phyloP scores from a whole-genome alignment of 306 rosid species.

The Castanospermum australe region DNA sequence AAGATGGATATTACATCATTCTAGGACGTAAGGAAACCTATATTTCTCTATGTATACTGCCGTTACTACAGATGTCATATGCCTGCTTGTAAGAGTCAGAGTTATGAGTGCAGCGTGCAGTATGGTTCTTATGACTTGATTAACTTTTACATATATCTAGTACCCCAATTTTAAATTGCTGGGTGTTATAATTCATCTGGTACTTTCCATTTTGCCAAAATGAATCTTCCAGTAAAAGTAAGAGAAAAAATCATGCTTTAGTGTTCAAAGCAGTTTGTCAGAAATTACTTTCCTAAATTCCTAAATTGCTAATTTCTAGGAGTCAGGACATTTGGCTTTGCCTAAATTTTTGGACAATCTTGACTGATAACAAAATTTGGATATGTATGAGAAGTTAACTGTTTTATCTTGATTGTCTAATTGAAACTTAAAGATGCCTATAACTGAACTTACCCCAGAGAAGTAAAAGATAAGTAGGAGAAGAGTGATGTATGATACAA shows the following conservation, averaged over 20 bases:
- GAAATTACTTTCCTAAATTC: background rate
- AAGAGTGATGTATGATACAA: background rate
- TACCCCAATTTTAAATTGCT: background rate
- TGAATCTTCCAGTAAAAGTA: background rate
- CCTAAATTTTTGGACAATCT: background rate
- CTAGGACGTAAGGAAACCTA: constrained; percentile 77
- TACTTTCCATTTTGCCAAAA: constrained; percentile 10
- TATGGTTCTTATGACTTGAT: constrained; percentile 8
- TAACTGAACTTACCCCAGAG: background rate
- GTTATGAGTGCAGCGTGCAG: background rate
- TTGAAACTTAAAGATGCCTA: background rate
- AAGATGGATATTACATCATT: constrained; percentile 83
- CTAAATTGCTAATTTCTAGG: background rate
- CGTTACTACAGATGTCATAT: background rate
- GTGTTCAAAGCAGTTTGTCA: background rate
- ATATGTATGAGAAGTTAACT: background rate
- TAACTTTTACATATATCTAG: background rate
- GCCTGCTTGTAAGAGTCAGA: background rate
- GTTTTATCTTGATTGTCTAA: background rate
- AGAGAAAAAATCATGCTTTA: background rate
- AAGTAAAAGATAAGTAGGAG: background rate
- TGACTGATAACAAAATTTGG: background rate
- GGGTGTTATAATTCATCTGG: background rate
- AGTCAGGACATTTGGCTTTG: background rate
- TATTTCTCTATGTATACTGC: constrained; percentile 15